Base-by-base conservation (phyloP, 116 monocot genomes). In the Posidonia oceanica region DNA sequence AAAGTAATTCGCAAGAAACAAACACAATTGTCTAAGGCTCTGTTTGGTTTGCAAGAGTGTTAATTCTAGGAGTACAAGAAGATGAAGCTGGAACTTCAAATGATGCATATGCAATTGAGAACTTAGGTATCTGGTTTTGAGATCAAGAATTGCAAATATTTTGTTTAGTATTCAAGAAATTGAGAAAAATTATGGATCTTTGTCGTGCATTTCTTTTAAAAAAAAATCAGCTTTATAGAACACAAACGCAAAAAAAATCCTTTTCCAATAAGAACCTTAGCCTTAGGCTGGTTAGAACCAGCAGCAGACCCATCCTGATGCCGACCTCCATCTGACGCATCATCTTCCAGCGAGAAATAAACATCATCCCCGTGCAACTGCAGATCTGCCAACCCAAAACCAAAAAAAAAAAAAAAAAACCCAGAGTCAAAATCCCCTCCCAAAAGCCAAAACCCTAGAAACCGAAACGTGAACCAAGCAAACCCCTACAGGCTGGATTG, bases 321-420 rank as follows among this genome's bases (percentile, higher is more conserved):
- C 38, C 75, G 80, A 72, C n/a, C 56, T 18, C 70, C 78, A 79
- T 86, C 86, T 20, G 68, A 68, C 37, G 74, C 65, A 17, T 75
- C 76, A 75, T 83, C 83, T 59, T 98, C 93, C 62, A 93, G 44
- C 3, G 86, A 74, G 77, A 75, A 90, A 76, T 93, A 98, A 54
- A 98, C 71, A 65, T 98, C 98, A 69, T 93, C 98, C 41, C 75
- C 90, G 77, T 88, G 93, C 52, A 98, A 76, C 71, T 84, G 92
- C 67, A 98, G 54, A 87, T 59, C 54, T 39, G 8, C 4, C n/a
- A 56, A 15, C 16, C 39, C 16, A 55, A 77, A 55, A 69, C 12
- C 29, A 63, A 36, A 58, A 48, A 63, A 1, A 59, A 52, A 22
- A 68, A 14, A 42, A n/a, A 68, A 36, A 53, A 53, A 52, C 22